phyloP scores from a whole-genome alignment of 129 eudicot genomes.

The sunflower (Helianthus annuus) region DNA sequence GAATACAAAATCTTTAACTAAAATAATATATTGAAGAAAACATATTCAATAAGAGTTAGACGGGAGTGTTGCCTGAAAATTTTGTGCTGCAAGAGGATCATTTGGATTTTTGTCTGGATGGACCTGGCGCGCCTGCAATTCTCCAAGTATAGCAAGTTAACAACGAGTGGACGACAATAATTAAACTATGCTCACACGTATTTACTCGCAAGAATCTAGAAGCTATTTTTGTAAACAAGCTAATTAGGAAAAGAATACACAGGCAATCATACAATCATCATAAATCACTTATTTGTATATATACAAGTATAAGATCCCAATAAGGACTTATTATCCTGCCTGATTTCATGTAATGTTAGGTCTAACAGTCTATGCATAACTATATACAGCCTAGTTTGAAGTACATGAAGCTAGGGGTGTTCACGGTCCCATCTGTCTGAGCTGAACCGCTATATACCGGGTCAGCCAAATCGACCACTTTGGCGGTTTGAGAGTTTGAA shows the following conservation, averaged over 20 bases:
- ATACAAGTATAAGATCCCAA: background rate
- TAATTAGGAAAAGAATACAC: slow-evolving; percentile 6
- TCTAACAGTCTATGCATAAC: background rate
- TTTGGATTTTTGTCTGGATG: slow-evolving; percentile 98
- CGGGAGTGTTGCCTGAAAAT: slow-evolving; percentile 68
- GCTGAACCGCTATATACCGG: too few species aligned
- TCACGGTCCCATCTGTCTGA: too few species aligned
- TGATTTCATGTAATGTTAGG: background rate
- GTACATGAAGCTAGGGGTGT: background rate
- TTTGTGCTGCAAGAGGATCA: slow-evolving; percentile 93
- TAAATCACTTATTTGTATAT: background rate
- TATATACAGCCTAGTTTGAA: background rate
- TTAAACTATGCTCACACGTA: background rate
- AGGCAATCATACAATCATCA: background rate
- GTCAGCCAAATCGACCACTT: too few species aligned
- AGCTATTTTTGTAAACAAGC: background rate
- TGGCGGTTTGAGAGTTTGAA: too few species aligned
- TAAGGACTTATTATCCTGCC: background rate
- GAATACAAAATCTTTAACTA: slow-evolving; percentile 8
- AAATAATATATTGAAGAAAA: slow-evolving; percentile 12
- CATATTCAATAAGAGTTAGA: background rate
- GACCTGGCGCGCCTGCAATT: slow-evolving; percentile 90
- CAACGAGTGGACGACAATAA: slow-evolving; percentile 1
- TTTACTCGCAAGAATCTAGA: slow-evolving; percentile 6
- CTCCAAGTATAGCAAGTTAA: slow-evolving; percentile 25